Percentiles rank a stretch among this genome's conserved stretches.
phyloP scores from a whole-genome alignment of 305 asterid species.

The Stenogyne calaminthoides region DNA sequence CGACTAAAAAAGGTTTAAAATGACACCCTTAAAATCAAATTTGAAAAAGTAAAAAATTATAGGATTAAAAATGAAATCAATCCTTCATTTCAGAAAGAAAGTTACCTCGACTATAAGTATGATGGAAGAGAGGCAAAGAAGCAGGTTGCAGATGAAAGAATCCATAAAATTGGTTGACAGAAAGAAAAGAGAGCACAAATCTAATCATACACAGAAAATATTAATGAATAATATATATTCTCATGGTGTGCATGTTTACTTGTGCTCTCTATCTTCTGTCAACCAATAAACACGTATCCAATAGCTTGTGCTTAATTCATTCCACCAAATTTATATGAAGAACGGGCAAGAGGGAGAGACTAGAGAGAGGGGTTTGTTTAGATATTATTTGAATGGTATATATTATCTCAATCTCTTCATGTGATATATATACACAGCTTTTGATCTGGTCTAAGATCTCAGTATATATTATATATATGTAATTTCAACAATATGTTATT shows the following conservation, averaged over 20 bases:
- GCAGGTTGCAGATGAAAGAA: background rate
- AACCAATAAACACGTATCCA: slow-evolving; percentile 11
- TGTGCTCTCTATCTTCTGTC: slow-evolving; percentile 48
- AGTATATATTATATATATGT: too few relatives aligned
- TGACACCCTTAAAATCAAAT: too few relatives aligned
- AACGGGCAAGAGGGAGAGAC: background rate
- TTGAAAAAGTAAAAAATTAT: too few relatives aligned
- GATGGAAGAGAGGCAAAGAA: background rate
- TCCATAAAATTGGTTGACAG: slow-evolving; percentile 29
- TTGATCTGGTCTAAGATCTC: too few relatives aligned
- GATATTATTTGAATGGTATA: background rate
- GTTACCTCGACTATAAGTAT: background rate
- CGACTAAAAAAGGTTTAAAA: too few relatives aligned
- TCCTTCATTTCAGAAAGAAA: too few relatives aligned
- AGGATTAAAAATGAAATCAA: too few relatives aligned
- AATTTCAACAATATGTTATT: too few relatives aligned
- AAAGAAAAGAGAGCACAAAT: slow-evolving; percentile 39
- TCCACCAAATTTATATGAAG: background rate
- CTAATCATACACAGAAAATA: slow-evolving; percentile 21
- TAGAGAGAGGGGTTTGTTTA: background rate
- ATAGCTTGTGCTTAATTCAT: background rate
- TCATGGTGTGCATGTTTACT: slow-evolving; percentile 4
- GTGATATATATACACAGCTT: too few relatives aligned
- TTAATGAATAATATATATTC: background rate
- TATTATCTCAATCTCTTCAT: too few relatives aligned